Base-by-base conservation (phyloP, 2,329 filamentous ascomycete species). In the Colletotrichum gloeosporioides region DNA sequence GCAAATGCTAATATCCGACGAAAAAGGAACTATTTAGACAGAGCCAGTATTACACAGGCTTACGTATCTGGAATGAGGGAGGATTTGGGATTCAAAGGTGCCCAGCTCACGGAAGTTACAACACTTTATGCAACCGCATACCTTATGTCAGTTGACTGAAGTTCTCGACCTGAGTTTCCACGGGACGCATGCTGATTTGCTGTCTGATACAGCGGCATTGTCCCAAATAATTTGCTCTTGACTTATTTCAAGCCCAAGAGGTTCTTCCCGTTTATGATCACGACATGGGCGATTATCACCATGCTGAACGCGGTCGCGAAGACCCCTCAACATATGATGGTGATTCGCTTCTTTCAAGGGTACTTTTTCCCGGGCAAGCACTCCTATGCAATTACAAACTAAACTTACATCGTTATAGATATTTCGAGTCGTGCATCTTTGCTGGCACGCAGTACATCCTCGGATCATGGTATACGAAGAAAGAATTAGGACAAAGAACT, bases 401-500 rank as follows among this genome's bases (percentile, higher is more conserved):
- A 13, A 53, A 13, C n/a, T 53, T 13, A 22, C 4, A 25, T 22
- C n/a, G 10, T 53, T 53, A 6, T 22, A 53, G 44, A 22, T 53
- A 53, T 53, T 53, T 80, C 32, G 85, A 86, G 68, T 83, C 84
- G 2, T 85, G 84, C 2, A 86, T 84, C 3, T 86, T 85, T 78
- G 84, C 84, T 8, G 85, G 85, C n/a, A 86, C 81, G 2, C 86
- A 87, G 76, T 87, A 87, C 71, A 82, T 87, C 59, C 82, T 88
- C 3, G 86, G 86, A 16, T 84, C 89, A 0, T 93, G 92, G 91
- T 93, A 93, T 78, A 93, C 88, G 0, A 86, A 88, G n/a, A 85
- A 86, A 12, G 92, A 93, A 77, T 86, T 94, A 0, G 92, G 90
- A 1, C 93, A 93, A 80, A 87, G 92, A 2, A 90, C 88, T 7